These are phyloP conservation scores for Cyclanthera cordifolia DNA, from an alignment of 306 rosid species.

Conservation along the genomic window DNA sequence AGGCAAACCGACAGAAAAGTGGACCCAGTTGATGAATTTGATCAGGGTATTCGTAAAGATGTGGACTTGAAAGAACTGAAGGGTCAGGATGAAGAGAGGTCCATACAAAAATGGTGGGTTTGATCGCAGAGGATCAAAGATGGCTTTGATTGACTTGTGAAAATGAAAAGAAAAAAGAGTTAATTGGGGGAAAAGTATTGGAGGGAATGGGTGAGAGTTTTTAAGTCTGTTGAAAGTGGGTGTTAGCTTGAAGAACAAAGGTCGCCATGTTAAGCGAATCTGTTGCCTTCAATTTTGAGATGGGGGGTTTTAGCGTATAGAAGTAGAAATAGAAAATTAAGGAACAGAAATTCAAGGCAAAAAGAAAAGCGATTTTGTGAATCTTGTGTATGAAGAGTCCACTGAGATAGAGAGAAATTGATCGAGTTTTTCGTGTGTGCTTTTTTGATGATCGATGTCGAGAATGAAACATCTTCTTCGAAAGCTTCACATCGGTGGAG, in stretches of 20 bases:
- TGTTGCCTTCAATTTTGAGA: too few relatives aligned
- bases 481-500: slow-evolving; percentile 98
- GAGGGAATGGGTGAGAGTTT: slow-evolving; percentile 54
- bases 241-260: slow-evolving; percentile 28
- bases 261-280: too few relatives aligned
- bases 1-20: not conserved
- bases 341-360: too few relatives aligned
- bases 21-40: not conserved
- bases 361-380: not conserved
- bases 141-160: slow-evolving; percentile 11
- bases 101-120: slow-evolving; percentile 6
- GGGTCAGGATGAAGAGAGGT: slow-evolving; percentile 9
- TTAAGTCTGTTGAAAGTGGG: slow-evolving; percentile 21
- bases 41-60: not conserved
- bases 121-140: not conserved
- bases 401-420: too few relatives aligned
- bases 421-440: not conserved
- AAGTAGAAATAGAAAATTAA: slow-evolving; percentile 19
- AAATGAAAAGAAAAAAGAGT: not conserved
- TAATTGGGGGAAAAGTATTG: slow-evolving; percentile 13
- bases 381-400: too few relatives aligned
- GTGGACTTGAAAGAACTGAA: not conserved
- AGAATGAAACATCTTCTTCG: slow-evolving; percentile 86
- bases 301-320: slow-evolving; percentile 39
- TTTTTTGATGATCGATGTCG: slow-evolving; percentile 73